These are phyloP conservation scores for Backusella westeae DNA, from an alignment of 192 early-diverging fungal genomes.

Conservation along the genomic window DNA sequence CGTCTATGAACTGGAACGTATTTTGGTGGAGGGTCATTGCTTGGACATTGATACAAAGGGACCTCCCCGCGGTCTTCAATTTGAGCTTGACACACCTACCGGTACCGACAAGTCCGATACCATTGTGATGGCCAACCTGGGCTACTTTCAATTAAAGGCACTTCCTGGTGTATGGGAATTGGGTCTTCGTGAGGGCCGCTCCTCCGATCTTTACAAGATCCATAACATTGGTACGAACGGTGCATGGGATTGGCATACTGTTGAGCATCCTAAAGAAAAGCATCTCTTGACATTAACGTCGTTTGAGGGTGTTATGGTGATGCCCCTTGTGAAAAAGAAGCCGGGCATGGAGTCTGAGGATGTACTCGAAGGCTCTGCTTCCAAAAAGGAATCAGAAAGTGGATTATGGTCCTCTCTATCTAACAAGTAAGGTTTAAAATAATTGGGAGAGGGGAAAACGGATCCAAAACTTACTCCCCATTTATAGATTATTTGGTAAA, in stretches of 20 bases:
- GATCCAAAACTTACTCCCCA: not conserved
- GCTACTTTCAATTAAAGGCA: conserved; percentile 95
- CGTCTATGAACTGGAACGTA: conserved; percentile 74
- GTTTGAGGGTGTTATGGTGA: conserved; percentile 83
- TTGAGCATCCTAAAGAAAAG: not conserved
- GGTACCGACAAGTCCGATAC: conserved; percentile 77
- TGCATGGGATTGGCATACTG: not conserved
- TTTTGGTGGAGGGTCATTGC: conserved; percentile 91
- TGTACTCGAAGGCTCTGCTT: conserved; percentile 50
- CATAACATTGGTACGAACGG: conserved; percentile 58
- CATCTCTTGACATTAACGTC: conserved; percentile 21
- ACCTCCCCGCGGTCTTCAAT: conserved; percentile 92
- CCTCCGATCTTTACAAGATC: conserved; percentile 75
- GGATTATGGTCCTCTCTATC: conserved; percentile 64
- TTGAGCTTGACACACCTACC: conserved; percentile 72
- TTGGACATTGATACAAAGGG: conserved; percentile 60
- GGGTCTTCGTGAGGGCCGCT: conserved; percentile 76
- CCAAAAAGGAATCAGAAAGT: conserved; percentile 24
- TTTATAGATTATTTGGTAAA: conserved; percentile 22
- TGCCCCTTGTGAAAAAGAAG: conserved; percentile 77
- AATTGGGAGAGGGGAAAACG: conserved; percentile 17
- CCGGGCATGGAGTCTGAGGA: conserved; percentile 77
- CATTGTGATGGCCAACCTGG: conserved; percentile 98
- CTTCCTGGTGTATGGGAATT: conserved; percentile 89
- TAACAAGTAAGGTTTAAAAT: conserved; percentile 41